Base-by-base conservation (phyloP, 1,284 basidiomycete species). In the Schizophyllum amplum region DNA sequence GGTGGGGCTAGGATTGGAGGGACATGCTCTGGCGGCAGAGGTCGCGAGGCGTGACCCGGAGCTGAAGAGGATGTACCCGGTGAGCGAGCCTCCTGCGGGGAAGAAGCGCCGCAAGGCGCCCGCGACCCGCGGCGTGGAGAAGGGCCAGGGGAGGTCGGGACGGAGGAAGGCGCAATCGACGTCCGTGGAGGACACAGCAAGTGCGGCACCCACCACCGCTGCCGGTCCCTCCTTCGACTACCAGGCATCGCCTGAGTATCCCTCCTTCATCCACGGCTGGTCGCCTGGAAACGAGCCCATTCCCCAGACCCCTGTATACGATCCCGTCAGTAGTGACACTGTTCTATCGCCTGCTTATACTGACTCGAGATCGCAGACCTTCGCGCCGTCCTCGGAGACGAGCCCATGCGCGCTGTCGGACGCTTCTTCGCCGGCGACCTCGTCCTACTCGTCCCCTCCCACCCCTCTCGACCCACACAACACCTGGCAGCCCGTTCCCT, bases 1-100 rank as follows among this genome's bases (percentile, higher is more conserved):
- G 0, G 75, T 92, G 42, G 81, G 86, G 53, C 78, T 82, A 62
- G 89, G 89, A 20, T 86, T 85, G 70, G 87, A 83, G 63, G 89
- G 87, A 2, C 72, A 73, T 24, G 84, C 82, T 61, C 79, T 92
- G 55, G 82, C 87, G 63, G 76, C 70, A 15, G 87, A 84, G 17
- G 83, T 92, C 64, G 78, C 82, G 64, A 87, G 87, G 68, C 88
- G 87, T 69, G 86, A 89, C 13, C 33, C 33, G 4, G 33, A 42
- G 33, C 33, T 42, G 33, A 42, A 17, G 33, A 42, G 17, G 33
- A 42, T 42, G 33, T 42, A 42, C 33, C 33, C 33, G 33, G 33
- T 42, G 13, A 17, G 17, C 13, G 33, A 42, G 33, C 33, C 33
- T 9, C 13, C 33, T 9, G 33, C 33, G 33, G 33, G 33, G 4